A percentile compares a stretch with the other conserved stretches of the same genome.
Evolutionary conservation across 257 asterid genomes (phyloP).

Genomic region (Eucommia ulmoides): DNA sequence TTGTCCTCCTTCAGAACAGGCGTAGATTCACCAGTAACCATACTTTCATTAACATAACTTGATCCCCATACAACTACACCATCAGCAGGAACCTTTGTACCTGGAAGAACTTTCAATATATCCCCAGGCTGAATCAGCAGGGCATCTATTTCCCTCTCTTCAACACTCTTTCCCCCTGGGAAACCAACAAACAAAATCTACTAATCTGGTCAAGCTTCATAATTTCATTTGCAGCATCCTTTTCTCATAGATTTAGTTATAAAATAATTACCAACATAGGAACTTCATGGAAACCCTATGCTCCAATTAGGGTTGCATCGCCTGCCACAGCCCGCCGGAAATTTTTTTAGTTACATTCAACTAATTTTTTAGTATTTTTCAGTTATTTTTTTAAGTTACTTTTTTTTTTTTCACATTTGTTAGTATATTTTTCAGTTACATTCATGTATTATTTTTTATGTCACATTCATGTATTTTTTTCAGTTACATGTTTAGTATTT

Average conservation of each 20-base stretch:
- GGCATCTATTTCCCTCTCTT: constrained; percentile 90
- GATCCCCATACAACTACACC: constrained; percentile 94
- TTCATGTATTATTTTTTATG: no score
- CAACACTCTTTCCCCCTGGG: constrained; percentile 74
- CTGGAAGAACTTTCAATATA: constrained; percentile 80
- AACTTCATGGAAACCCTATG: no score
- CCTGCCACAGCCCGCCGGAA: no score
- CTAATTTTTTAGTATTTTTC: no score
- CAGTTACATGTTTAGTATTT: no score
- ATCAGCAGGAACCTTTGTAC: constrained; percentile 88
- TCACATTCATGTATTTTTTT: no score
- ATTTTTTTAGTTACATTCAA: no score
- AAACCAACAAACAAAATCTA: constrained; percentile 2
- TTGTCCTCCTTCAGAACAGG: constrained; percentile 61
- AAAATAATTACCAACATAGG: no score
- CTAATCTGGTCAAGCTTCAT: constrained; percentile 5
- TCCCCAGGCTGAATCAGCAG: constrained; percentile 92
- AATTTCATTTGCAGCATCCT: constrained; percentile 2
- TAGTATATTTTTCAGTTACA: no score
- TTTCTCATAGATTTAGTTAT: constrained; percentile 1
- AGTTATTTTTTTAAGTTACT: no score
- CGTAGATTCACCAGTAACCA: constrained; percentile 97
- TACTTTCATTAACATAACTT: constrained; percentile 89
- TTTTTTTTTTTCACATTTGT: no score
- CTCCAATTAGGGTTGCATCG: no score